A percentile compares a stretch with the other conserved stretches of the same genome.
Conservation (phyloP, 805 yeast genomes). For the Candida germanica region DNA sequence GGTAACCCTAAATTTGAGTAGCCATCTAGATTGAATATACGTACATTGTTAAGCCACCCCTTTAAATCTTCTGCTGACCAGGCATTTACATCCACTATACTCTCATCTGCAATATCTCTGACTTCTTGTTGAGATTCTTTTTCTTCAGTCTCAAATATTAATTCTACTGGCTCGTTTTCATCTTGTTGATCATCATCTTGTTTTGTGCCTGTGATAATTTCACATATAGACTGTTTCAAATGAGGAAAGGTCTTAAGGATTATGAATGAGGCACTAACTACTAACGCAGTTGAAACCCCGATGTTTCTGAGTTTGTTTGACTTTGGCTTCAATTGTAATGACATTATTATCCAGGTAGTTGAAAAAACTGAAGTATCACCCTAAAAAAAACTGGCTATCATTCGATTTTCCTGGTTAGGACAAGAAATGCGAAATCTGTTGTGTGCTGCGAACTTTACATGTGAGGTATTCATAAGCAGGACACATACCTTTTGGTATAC, state of each 20-base stretch:
- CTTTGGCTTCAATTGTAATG: conserved; percentile 16
- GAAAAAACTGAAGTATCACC: neutral
- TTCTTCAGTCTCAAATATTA: conserved; percentile 8
- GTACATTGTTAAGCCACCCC: conserved; percentile 36
- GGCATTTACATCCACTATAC: conserved; percentile 25
- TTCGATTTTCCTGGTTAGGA: neutral
- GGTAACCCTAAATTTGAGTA: no score
- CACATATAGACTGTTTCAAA: conserved; percentile 25
- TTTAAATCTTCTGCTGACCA: conserved; percentile 38
- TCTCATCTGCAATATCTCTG: conserved; percentile 11
- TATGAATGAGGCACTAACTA: conserved; percentile 41
- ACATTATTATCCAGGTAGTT: conserved; percentile 7
- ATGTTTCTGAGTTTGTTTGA: conserved; percentile 13
- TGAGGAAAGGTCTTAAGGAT: conserved; percentile 52
- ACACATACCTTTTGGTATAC: no score
- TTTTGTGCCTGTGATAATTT: conserved; percentile 20
- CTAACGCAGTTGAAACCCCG: conserved; percentile 38
- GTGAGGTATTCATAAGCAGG: no score
- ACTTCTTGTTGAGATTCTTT: neutral
- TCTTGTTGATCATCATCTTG: conserved; percentile 16
- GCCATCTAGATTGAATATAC: no score
- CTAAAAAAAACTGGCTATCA: neutral
- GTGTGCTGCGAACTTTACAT: no score
- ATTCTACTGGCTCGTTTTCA: conserved; percentile 25
- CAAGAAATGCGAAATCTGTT: neutral